Base-by-base conservation (phyloP, 148 eudicot species). In the Salicornia ramosissima region DNA sequence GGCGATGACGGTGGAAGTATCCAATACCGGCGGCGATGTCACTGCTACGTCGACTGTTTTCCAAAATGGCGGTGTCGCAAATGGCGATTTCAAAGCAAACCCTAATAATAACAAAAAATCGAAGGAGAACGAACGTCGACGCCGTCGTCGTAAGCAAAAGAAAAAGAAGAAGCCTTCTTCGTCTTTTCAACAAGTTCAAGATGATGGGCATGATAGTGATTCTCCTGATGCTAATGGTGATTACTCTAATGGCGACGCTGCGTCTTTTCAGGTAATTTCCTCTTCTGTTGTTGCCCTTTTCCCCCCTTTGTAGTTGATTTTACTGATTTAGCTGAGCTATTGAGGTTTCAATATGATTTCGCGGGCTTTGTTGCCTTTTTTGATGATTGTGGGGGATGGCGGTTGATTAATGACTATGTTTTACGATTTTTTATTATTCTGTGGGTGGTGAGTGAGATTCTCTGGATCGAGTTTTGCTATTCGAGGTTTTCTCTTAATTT, bases 111-210 rank as follows among this genome's bases (percentile, higher is more conserved):
- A 62, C 31, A 72, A 86, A 79, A 89, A 91, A 72, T 71, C 81
- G 45, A 81, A 83, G 43, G 97, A 89, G 40, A 72, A 70, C 19
- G 97, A 89, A 59, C 82, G 96, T 2, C 85, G 92, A 0, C 82
- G 96, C 34, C 89, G 96, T 57, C 79, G 97, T 5, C 88, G 95
- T 52, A 89, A 91, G 78, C 90, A 87, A 82, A 91, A 89, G 87
- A 91, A 91, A 80, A 91, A 82, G 76, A 87, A 86, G 61, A 74
- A 72, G 1, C 1, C 29, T 16, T 14, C 36, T 2, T 33, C 46
- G 16, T 24, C 74, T 21, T 18, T 4, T 21, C 26, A 5, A 3
- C 14, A 67, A 18, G 26, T 10, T 18, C 47, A 74, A 15, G 77
- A 69, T 15, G 81, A 71, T 19, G 84, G 58, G 0, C 79, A 74